Conservation (phyloP, 805 yeast genomes). For the Kregervanrija fluxuum region DNA sequence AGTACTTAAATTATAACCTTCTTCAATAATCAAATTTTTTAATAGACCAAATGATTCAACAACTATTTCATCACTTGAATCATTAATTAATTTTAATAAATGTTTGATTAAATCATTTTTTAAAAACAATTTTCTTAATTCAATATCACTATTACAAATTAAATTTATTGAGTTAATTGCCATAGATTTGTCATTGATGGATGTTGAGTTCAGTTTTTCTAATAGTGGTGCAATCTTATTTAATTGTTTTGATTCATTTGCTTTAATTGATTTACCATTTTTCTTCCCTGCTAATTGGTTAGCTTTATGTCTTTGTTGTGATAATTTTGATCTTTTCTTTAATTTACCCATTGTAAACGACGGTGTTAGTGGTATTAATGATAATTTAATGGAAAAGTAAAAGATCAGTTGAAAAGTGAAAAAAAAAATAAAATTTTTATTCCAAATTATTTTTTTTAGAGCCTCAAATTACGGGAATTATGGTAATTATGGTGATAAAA, state of each 20-base stretch:
- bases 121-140: constrained; percentile 53
- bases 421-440: background rate
- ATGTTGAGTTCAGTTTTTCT: constrained; percentile 52
- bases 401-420: background rate
- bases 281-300: constrained; percentile 3
- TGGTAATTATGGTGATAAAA: background rate
- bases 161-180: constrained; percentile 58
- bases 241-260: constrained; percentile 23
- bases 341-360: constrained; percentile 57
- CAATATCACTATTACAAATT: constrained; percentile 33
- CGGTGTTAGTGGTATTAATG: background rate
- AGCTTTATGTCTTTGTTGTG: constrained; percentile 24
- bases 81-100: constrained; percentile 48
- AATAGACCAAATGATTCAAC: constrained; percentile 77
- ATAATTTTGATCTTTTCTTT: constrained; percentile 55
- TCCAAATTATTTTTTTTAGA: background rate
- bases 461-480: background rate
- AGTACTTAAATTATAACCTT: constrained; percentile 76
- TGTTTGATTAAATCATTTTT: constrained; percentile 62
- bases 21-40: constrained; percentile 74
- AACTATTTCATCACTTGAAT: constrained; percentile 64
- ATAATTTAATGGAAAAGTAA: background rate
- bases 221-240: constrained; percentile 62
- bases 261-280: background rate
- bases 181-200: constrained; percentile 68